These are phyloP conservation scores for Metschnikowia cubensis DNA, from an alignment of 805 yeast species.

Conservation along the genomic window DNA sequence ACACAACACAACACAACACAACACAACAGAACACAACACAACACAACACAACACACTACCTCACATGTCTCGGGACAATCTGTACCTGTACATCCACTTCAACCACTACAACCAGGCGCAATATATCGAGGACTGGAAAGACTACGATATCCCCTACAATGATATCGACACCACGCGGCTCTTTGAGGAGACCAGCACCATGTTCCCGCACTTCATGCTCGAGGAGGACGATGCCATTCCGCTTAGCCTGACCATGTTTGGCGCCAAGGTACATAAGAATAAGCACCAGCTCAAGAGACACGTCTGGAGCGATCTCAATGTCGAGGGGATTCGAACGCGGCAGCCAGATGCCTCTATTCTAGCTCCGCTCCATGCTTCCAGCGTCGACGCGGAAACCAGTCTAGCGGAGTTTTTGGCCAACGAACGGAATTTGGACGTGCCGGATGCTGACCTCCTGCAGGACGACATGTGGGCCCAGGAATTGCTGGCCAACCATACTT, in stretches of 20 bases:
- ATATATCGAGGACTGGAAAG: constrained; percentile 40
- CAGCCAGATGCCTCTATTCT: constrained; percentile 31
- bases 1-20: too few species aligned
- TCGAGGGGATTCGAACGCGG: constrained; percentile 26
- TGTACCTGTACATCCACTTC: constrained; percentile 32
- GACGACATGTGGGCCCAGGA: constrained; percentile 34
- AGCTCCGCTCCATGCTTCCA: constrained; percentile 20
- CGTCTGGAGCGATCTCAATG: constrained; percentile 34
- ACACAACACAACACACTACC: too few species aligned
- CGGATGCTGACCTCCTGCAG: constrained; percentile 21
- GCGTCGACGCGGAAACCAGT: constrained; percentile 18
- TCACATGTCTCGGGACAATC: constrained; percentile 14
- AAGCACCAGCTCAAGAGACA: constrained; percentile 26
- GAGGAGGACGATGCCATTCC: constrained; percentile 38
- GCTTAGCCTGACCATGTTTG: constrained; percentile 32
- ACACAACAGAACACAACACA: too few species aligned
- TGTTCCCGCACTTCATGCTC: constrained; percentile 34
- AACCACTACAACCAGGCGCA: constrained; percentile 37
- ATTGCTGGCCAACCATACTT: constrained; percentile 25
- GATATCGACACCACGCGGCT: constrained; percentile 39
- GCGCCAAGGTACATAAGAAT: constrained; percentile 38
- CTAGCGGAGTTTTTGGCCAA: constrained; percentile 34
- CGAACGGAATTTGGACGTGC: constrained; percentile 25
- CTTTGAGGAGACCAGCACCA: constrained; percentile 32
- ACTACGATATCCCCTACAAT: constrained; percentile 38